Percentiles rank a stretch among this genome's conserved stretches.
These are phyloP conservation scores for Eucalyptus marginata DNA, from an alignment of 345 rosid genomes.

Conservation along the genomic window DNA sequence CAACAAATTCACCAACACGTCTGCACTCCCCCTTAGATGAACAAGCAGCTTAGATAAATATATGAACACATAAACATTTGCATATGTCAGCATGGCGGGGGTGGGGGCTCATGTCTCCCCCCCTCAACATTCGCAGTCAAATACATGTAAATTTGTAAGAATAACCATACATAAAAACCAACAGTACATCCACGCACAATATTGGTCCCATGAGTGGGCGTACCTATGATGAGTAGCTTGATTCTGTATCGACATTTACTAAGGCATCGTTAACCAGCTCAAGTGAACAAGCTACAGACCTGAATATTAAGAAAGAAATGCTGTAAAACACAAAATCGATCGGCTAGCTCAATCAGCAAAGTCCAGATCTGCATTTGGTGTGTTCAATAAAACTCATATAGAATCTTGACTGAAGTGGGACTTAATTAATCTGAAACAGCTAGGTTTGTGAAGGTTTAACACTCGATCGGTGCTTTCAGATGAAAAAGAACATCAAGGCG, in stretches of 20 bases:
- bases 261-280: not conserved
- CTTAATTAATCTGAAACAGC: not conserved
- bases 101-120: not conserved
- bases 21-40: not conserved
- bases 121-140: not conserved
- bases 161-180: not conserved
- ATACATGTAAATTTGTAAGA: not conserved
- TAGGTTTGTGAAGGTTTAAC: not conserved
- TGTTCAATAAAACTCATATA: not conserved
- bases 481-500: not conserved
- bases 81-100: not conserved
- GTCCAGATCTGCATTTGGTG: too few species aligned
- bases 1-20: not conserved
- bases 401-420: not conserved
- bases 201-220: not conserved
- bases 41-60: not conserved
- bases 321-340: not conserved
- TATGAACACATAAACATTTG: not conserved
- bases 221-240: not conserved
- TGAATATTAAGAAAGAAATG: not conserved
- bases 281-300: not conserved
- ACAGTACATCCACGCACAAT: not conserved
- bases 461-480: not conserved
- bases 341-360: not conserved
- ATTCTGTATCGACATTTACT: not conserved